Conservation (phyloP, 768 basidiomycete species). For the Tremella fuciformis region DNA sequence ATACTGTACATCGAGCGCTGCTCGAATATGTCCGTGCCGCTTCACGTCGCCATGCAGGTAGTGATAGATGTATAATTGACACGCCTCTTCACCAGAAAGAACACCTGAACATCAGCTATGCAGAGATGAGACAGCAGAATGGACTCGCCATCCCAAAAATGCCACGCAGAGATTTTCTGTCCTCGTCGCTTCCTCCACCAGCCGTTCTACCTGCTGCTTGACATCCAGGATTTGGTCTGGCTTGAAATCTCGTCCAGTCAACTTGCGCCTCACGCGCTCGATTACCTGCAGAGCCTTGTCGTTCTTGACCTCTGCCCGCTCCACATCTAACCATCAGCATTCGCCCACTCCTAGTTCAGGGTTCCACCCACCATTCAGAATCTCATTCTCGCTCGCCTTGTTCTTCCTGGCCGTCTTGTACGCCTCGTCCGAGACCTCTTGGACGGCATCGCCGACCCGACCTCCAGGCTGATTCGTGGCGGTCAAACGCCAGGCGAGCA, state of each 20-base stretch:
- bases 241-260: slow-evolving; percentile 94
- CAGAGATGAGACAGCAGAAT: neutral
- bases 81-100: slow-evolving; percentile 53
- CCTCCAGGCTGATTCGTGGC: slow-evolving; percentile 68
- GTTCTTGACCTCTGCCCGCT: slow-evolving; percentile 82
- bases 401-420: slow-evolving; percentile 61
- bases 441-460: slow-evolving; percentile 63
- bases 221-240: slow-evolving; percentile 71
- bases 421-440: slow-evolving; percentile 22
- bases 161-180: slow-evolving; percentile 95
- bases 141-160: slow-evolving; percentile 82
- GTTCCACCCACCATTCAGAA: slow-evolving; percentile 71
- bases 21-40: neutral
- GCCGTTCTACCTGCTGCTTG: slow-evolving; percentile 80
- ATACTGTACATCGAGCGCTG: too few relatives aligned
- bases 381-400: slow-evolving; percentile 89
- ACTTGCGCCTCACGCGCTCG: slow-evolving; percentile 89
- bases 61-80: neutral
- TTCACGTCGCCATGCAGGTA: neutral
- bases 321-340: slow-evolving; percentile 55
- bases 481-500: slow-evolving; percentile 95
- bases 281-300: slow-evolving; percentile 86
- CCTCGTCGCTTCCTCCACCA: slow-evolving; percentile 89
- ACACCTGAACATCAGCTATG: slow-evolving; percentile 48
- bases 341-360: neutral